Base-by-base conservation (phyloP, 495 filamentous ascomycete species). In the Penicillium cinerascens region DNA sequence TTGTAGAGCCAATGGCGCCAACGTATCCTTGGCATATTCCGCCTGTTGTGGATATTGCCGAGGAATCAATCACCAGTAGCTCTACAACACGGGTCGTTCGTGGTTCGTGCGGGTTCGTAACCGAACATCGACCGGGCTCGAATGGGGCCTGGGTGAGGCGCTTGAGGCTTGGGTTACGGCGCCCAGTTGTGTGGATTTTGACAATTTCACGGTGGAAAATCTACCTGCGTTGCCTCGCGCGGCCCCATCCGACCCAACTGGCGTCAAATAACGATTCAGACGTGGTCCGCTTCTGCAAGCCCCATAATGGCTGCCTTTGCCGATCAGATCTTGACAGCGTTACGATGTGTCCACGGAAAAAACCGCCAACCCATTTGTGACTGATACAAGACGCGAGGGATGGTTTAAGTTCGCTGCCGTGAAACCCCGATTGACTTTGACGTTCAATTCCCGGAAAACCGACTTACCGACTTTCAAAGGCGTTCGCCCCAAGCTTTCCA, bases 161-260 rank as follows among this genome's bases (percentile, higher is more conserved):
- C n/a, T 39, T 39, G 37, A n/a, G 37, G 37, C 37, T 38, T 39
- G 37, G 16, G 16, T 39, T 15, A 13, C 29, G 29, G 9, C 29
- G 29, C 29, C 11, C 3, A 10, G 2, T 13, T 13, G 29, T 33
- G 29, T 33, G 29, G 29, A 11, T 33, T 2, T 2, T 15, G 29
- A 33, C 29, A 33, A 13, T 29, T 29, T 29, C 27, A 9, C 27
- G 7, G 42, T 50, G 33, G 33, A 23, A 22, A 51, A 44, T 29
- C 55, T 55, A 52, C 47, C 51, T 51, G 40, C 51, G 47, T 59
- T 51, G 56, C 56, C 56, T 59, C 17, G 57, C 57, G 55, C 50
- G 57, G 57, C 22, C 52, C 57, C 44, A 43, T 42, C 20, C 4
- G 33, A 35, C 43, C 29, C 39, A 35, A 49, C 44, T 47, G 35